phyloP scores from a whole-genome alignment of 495 filamentous ascomycete genomes.

The Podospora pseudoanserina region DNA sequence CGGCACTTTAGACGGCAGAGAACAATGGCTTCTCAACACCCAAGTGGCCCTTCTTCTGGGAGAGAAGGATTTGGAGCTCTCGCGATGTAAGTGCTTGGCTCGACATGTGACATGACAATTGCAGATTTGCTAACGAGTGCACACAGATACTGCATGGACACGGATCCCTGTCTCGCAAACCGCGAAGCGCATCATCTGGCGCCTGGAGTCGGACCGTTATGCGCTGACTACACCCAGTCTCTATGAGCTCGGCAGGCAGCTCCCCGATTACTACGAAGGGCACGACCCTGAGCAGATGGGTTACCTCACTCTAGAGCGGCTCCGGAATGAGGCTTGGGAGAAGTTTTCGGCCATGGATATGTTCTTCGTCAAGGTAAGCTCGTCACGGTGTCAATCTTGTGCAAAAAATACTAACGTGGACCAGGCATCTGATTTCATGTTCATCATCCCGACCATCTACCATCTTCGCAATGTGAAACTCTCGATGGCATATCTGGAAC shows the following conservation, averaged over 20 bases:
- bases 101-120: background rate
- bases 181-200: conserved; percentile 50
- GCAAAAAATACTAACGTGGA: background rate
- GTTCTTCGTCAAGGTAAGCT: conserved; percentile 71
- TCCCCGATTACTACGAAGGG: conserved; percentile 40
- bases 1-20: conserved; percentile 46
- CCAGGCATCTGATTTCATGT: conserved; percentile 70
- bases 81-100: conserved; percentile 54
- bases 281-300: conserved; percentile 39
- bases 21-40: conserved; percentile 75
- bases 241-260: conserved; percentile 43
- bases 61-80: conserved; percentile 69
- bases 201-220: conserved; percentile 47
- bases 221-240: conserved; percentile 44
- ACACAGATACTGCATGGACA: conserved; percentile 66
- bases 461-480: conserved; percentile 64
- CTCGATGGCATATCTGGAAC: conserved; percentile 49
- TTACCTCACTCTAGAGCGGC: conserved; percentile 36
- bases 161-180: conserved; percentile 44
- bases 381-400: background rate
- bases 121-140: conserved; percentile 12
- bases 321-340: conserved; percentile 44
- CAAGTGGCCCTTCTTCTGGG: conserved; percentile 71
- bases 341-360: conserved; percentile 55
- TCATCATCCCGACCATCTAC: conserved; percentile 63